phyloP scores from a whole-genome alignment of 2,329 filamentous ascomycete genomes.

The Neurospora sp. region DNA sequence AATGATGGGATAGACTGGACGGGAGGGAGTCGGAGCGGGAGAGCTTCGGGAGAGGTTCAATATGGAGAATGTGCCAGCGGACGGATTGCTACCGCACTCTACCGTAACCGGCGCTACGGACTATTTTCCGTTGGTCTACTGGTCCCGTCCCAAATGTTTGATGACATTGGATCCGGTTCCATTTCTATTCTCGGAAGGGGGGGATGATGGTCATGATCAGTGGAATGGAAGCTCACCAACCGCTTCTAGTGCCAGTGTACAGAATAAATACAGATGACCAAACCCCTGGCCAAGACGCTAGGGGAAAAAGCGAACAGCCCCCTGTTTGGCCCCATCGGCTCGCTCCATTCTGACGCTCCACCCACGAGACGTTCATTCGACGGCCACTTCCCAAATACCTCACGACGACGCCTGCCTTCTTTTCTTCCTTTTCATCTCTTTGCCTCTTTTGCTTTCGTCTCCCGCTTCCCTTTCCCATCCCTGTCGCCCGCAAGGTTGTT shows the following conservation, averaged over 20 bases:
- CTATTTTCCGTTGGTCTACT: background rate
- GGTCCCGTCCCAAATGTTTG: background rate
- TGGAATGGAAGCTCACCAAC: background rate
- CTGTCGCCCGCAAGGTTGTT: background rate
- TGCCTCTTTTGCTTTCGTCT: background rate
- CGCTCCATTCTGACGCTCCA: background rate
- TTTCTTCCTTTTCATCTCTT: background rate
- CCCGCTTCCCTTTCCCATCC: background rate
- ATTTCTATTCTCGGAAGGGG: background rate
- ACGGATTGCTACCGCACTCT: background rate
- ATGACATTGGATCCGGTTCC: background rate
- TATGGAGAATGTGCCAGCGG: background rate
- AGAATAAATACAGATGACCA: background rate
- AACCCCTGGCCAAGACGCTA: background rate
- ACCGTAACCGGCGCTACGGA: background rate
- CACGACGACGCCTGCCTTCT: background rate
- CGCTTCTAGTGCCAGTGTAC: background rate
- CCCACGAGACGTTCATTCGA: background rate
- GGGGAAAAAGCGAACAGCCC: background rate
- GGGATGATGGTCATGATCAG: background rate
- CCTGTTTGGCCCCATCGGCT: background rate
- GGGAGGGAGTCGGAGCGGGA: background rate
- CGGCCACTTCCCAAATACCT: background rate
- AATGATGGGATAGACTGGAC: background rate
- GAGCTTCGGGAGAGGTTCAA: background rate